Percentiles rank a stretch among this genome's conserved stretches.
Evolutionary conservation across 805 yeast species (phyloP).

Genomic region (Pichia manshurica): DNA sequence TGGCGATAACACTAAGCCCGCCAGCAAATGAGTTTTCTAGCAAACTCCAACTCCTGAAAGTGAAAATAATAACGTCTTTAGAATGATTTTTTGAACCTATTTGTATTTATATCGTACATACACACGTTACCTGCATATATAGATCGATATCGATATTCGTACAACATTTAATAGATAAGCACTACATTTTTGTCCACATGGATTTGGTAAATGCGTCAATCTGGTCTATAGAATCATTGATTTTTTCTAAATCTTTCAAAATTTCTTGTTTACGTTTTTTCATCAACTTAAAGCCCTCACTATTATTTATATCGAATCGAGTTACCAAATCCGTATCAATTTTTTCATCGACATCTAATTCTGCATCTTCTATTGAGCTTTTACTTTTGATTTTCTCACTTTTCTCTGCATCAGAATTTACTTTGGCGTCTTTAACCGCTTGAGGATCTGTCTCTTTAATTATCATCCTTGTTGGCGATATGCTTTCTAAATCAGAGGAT

Average conservation of each 20-base stretch:
- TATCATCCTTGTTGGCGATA: not conserved
- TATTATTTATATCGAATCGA: constrained; percentile 26
- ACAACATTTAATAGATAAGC: too few species aligned
- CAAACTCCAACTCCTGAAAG: too few species aligned
- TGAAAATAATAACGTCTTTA: too few species aligned
- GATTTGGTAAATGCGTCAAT: constrained; percentile 41
- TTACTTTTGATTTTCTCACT: not conserved
- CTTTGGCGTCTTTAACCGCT: not conserved
- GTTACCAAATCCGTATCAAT: constrained; percentile 3
- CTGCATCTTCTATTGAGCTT: not conserved
- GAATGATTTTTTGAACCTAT: too few species aligned
- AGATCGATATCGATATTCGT: too few species aligned
- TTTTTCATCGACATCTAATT: not conserved
- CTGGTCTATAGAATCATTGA: constrained; percentile 44
- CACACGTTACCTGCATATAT: too few species aligned
- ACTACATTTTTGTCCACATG: constrained; percentile 32
- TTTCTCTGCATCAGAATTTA: not conserved
- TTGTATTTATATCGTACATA: too few species aligned
- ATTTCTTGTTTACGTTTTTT: constrained; percentile 46
- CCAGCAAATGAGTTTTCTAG: not conserved
- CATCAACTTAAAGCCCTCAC: constrained; percentile 48
- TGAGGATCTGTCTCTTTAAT: not conserved
- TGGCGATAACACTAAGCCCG: not conserved
- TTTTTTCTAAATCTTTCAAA: constrained; percentile 41
- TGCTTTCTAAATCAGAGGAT: not conserved